These are phyloP conservation scores for Paxillus rubicundulus DNA, from an alignment of 768 basidiomycete genomes.

Conservation along the genomic window DNA sequence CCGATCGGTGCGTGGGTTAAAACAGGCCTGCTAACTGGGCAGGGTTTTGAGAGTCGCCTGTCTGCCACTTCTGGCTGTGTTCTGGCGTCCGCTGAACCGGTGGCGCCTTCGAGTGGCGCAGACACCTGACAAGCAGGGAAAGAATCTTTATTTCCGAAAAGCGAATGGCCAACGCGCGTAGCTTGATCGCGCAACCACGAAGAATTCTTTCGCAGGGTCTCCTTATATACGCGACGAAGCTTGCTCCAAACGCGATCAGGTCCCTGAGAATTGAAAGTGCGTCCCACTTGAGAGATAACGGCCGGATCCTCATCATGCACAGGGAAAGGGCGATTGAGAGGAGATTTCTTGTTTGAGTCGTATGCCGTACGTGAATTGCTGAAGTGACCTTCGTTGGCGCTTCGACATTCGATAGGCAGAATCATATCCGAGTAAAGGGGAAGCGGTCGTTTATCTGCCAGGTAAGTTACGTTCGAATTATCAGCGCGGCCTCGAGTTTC, in stretches of 20 bases:
- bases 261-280: not conserved
- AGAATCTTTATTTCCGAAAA: not conserved
- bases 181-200: slow-evolving; percentile 11
- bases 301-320: slow-evolving; percentile 12
- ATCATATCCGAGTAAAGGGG: not conserved
- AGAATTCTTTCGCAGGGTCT: slow-evolving; percentile 5
- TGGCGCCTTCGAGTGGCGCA: slow-evolving; percentile 14
- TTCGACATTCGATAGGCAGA: not conserved
- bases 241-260: not conserved
- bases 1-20: not conserved
- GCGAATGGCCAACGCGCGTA: not conserved
- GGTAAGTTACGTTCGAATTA: not conserved
- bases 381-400: not conserved
- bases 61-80: not conserved
- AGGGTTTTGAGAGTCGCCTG: not conserved
- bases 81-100: slow-evolving; percentile 3
- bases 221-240: slow-evolving; percentile 1
- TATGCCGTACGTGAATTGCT: not conserved
- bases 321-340: not conserved
- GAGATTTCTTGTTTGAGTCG: not conserved
- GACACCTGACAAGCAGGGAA: not conserved
- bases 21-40: slow-evolving; percentile 1
- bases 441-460: too few relatives aligned
- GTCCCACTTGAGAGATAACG: slow-evolving; percentile 2
- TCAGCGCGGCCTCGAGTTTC: not conserved